Percentiles rank a stretch among this genome's conserved stretches.
Conservation (phyloP, 768 basidiomycete genomes). For the Amanita rimosa region DNA sequence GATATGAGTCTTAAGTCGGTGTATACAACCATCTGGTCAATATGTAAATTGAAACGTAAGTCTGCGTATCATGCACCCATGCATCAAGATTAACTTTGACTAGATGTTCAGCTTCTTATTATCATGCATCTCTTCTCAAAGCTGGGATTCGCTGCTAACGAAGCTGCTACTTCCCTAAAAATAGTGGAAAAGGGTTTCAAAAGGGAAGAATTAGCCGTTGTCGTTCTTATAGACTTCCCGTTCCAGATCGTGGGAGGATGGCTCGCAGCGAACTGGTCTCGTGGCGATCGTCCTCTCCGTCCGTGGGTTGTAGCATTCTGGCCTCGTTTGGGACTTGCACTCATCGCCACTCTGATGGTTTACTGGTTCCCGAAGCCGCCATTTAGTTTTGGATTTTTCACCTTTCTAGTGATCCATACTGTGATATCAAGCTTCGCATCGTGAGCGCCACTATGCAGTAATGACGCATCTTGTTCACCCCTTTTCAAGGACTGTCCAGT, state of each 20-base stretch:
- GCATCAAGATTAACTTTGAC: not conserved
- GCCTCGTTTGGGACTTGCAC: slow-evolving; percentile 68
- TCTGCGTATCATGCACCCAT: slow-evolving; percentile 2
- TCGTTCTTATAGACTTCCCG: slow-evolving; percentile 94
- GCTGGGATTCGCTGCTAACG: slow-evolving; percentile 90
- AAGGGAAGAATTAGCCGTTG: slow-evolving; percentile 91
- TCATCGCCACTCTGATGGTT: slow-evolving; percentile 67
- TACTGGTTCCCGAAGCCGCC: slow-evolving; percentile 76
- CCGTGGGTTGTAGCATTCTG: slow-evolving; percentile 91
- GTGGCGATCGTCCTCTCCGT: slow-evolving; percentile 64
- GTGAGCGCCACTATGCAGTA: slow-evolving; percentile 32
- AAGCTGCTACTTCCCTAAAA: slow-evolving; percentile 83
- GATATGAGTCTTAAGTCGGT: slow-evolving; percentile 88
- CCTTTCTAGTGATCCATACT: slow-evolving; percentile 70
- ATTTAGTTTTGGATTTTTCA: slow-evolving; percentile 66
- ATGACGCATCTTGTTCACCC: not conserved
- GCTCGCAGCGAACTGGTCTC: slow-evolving; percentile 87
- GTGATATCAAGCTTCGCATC: slow-evolving; percentile 76
- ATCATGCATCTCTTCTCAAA: slow-evolving; percentile 85
- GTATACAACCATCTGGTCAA: slow-evolving; percentile 91
- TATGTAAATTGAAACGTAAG: slow-evolving; percentile 84
- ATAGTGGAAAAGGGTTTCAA: slow-evolving; percentile 95
- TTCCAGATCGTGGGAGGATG: slow-evolving; percentile 95
- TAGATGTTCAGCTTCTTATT: slow-evolving; percentile 87
- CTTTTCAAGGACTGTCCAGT: slow-evolving; percentile 79